phyloP scores from a whole-genome alignment of 805 yeast genomes.

The Yarrowia sp. region DNA sequence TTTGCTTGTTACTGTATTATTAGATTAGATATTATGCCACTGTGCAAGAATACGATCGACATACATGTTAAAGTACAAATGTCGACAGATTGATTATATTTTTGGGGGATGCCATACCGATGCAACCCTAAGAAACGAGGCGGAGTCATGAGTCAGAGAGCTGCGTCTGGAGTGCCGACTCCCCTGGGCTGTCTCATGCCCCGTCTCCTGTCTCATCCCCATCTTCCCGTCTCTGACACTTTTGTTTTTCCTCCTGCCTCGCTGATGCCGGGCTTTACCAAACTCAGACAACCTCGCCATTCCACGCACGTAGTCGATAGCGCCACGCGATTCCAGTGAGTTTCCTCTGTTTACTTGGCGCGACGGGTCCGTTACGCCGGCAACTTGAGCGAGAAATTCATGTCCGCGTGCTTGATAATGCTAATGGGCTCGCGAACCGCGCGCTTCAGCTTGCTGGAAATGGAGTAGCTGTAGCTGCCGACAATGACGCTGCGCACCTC shows the following conservation, averaged over 20 bases:
- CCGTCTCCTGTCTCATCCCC: not conserved
- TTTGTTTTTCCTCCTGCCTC: constrained; percentile 1
- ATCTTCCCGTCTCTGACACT: not conserved
- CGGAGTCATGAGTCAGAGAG: not conserved
- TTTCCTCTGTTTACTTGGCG: not conserved
- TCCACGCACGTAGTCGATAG: not conserved
- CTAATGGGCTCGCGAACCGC: constrained; percentile 19
- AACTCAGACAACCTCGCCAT: constrained; percentile 1
- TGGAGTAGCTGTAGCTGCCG: constrained; percentile 17
- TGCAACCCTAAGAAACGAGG: constrained; percentile 1
- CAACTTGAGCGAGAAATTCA: constrained; percentile 12
- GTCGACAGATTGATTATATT: not conserved
- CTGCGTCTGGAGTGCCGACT: too few species aligned
- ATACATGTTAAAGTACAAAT: not conserved
- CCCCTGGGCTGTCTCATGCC: not conserved
- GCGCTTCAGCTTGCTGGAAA: constrained; percentile 4
- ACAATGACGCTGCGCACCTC: constrained; percentile 19
- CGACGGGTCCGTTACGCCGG: not conserved
- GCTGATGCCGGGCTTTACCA: not conserved
- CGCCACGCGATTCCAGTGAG: constrained; percentile 9
- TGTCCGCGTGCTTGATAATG: constrained; percentile 21
- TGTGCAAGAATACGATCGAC: constrained; percentile 14
- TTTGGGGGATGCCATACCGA: not conserved
- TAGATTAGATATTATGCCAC: constrained; percentile 7
- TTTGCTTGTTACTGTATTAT: not conserved